Percentiles rank a stretch among this genome's conserved stretches.
Conservation (phyloP, 2,329 filamentous ascomycete species). For the Sarocladiaceae sp. region DNA sequence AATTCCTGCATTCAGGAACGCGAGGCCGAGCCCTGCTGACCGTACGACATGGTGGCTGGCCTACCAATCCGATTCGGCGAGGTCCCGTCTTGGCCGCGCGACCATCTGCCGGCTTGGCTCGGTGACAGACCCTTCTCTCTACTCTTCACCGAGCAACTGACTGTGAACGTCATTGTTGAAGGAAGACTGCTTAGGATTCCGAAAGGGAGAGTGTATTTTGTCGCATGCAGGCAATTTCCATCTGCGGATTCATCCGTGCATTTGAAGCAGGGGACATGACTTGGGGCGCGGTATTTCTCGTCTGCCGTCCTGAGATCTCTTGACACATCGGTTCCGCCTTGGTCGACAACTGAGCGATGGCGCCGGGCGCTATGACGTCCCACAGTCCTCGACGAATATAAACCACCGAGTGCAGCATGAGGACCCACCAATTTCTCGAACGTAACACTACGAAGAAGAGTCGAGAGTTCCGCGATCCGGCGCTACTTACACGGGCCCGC, state of each 20-base stretch:
- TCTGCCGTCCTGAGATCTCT: background rate
- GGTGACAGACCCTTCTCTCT: background rate
- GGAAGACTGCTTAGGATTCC: no score
- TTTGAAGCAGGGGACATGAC: constrained; percentile 1
- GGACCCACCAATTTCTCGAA: background rate
- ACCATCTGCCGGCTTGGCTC: background rate
- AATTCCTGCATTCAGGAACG: constrained; percentile 1
- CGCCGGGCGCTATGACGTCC: constrained; percentile 8
- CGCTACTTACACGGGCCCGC: background rate
- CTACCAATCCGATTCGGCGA: background rate
- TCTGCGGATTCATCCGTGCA: background rate
- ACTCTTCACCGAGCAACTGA: background rate
- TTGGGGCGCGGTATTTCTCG: constrained; percentile 4
- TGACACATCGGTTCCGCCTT: constrained; percentile 9
- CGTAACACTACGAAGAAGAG: background rate
- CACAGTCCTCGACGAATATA: background rate
- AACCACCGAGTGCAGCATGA: background rate
- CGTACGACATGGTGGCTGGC: background rate
- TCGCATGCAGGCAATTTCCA: background rate
- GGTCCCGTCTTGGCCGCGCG: background rate
- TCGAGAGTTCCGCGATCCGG: constrained; percentile 1
- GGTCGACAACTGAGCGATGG: constrained; percentile 1
- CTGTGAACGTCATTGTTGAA: no score
- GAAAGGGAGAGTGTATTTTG: background rate
- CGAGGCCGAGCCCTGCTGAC: no score